Conservation (phyloP, 176 grass and related monocot genomes). For the Raddia distichophylla region DNA sequence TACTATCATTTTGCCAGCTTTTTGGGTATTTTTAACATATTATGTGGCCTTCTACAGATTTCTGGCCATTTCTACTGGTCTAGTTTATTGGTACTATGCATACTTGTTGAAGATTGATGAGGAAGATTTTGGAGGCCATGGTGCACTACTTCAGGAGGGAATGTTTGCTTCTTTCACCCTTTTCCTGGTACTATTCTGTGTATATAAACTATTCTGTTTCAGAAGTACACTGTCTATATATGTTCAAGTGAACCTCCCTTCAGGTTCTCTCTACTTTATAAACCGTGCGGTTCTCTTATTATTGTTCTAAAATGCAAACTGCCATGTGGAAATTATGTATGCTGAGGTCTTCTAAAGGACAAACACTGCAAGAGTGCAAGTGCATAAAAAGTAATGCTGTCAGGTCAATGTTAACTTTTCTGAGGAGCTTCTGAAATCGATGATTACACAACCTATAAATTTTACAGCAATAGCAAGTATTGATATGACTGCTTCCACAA, state of each 20-base stretch:
- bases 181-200: slow-evolving; percentile 82
- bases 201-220: slow-evolving; percentile 13
- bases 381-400: not conserved
- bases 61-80: slow-evolving; percentile 69
- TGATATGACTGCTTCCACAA: not conserved
- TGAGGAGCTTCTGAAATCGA: not conserved
- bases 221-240: not conserved
- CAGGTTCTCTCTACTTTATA: not conserved
- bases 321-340: not conserved
- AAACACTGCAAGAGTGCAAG: not conserved
- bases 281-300: not conserved
- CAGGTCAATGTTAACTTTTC: not conserved
- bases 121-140: slow-evolving; percentile 91
- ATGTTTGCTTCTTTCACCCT: slow-evolving; percentile 94
- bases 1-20: not conserved
- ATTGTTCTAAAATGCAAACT: not conserved
- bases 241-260: not conserved
- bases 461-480: not conserved
- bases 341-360: not conserved
- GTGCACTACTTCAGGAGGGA: slow-evolving; percentile 86
- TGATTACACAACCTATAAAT: not conserved
- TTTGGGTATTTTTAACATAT: not conserved
- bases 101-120: slow-evolving; percentile 86
- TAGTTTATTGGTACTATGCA: slow-evolving; percentile 85
- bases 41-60: slow-evolving; percentile 51